phyloP scores from a whole-genome alignment of 805 yeast species.

The Starmerella cellae region DNA sequence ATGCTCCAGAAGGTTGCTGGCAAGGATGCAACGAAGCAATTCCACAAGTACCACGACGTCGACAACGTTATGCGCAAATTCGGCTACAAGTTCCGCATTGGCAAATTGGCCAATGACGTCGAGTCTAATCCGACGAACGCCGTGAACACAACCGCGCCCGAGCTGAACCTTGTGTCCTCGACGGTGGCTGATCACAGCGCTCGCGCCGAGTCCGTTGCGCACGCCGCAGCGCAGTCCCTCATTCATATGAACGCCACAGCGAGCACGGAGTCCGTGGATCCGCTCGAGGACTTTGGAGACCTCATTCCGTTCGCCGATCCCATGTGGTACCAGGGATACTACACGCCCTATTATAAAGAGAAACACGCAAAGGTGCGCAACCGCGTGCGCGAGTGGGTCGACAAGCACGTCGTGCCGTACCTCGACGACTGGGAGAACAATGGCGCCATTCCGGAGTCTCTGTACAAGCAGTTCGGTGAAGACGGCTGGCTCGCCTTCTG shows the following conservation, averaged over 20 bases:
- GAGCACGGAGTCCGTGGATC: slow-evolving; percentile 9
- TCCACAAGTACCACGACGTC: slow-evolving; percentile 37
- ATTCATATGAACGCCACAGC: neutral
- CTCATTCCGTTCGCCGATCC: slow-evolving; percentile 34
- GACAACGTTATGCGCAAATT: slow-evolving; percentile 27
- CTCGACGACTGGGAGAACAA: slow-evolving; percentile 34
- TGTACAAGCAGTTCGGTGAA: slow-evolving; percentile 28
- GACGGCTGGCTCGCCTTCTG: slow-evolving; percentile 30
- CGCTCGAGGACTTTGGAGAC: slow-evolving; percentile 22
- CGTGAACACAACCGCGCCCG: too few species aligned
- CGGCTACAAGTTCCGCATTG: slow-evolving; percentile 27
- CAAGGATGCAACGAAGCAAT: slow-evolving; percentile 56
- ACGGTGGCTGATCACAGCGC: neutral
- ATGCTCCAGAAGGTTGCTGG: slow-evolving; percentile 75
- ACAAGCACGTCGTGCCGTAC: slow-evolving; percentile 28
- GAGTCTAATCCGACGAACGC: neutral
- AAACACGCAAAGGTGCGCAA: slow-evolving; percentile 30
- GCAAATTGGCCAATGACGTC: slow-evolving; percentile 16
- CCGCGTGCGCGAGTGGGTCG: slow-evolving; percentile 32
- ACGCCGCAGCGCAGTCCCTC: neutral
- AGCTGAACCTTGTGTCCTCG: neutral
- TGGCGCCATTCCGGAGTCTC: slow-evolving; percentile 26
- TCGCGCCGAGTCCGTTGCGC: neutral
- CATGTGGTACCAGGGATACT: slow-evolving; percentile 34
- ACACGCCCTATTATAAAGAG: slow-evolving; percentile 30